Base-by-base conservation (phyloP, 2,329 filamentous ascomycete genomes). In the Fusarium burgessii region DNA sequence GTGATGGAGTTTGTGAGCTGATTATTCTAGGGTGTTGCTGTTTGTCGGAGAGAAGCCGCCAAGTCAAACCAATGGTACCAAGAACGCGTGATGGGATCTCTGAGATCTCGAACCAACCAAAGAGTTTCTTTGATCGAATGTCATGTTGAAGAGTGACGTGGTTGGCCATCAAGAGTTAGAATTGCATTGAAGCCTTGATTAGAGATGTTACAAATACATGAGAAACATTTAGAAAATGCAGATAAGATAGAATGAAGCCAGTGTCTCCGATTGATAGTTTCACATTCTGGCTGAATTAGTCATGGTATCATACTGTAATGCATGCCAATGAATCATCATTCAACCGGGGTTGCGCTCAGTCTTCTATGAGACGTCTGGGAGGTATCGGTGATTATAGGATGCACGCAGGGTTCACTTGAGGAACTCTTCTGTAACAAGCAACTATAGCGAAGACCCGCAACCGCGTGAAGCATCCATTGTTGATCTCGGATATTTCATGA, bases 1-100 rank as follows among this genome's bases (percentile, higher is more conserved):
- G 3, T 6, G 2, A 7, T 41, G 8, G 17, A 13, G 18, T 14
- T 15, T 29, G 3, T 27, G 7, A 18, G 5, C 50, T 62, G 29
- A 63, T n/a, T 4, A 6, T 20, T 23, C 15, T 10, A 76, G 74
- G 74, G 68, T 76, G 7, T 36, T 76, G n/a, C 42, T 76, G 12
- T 29, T 62, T 43, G 55, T 76, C 10, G 60, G 51, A 7, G 66
- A 75, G 33, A 33, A 51, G 13, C 35, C 35, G 5, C 56, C 70
- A 3, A 20, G n/a, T 32, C 47, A 43, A 25, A 52, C 38, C 10
- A 74, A 59, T 40, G 51, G 58, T n/a, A 32, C 40, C 7, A 49
- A 15, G 23, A 49, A 49, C 11, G n/a, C n/a, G 13, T 54, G 29
- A 55, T 12, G 7, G 23, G 11, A 17, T 38, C 17, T 38, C 8